Conservation (phyloP, 108 stramenopile genomes). For the Licmophora abbreviata region DNA sequence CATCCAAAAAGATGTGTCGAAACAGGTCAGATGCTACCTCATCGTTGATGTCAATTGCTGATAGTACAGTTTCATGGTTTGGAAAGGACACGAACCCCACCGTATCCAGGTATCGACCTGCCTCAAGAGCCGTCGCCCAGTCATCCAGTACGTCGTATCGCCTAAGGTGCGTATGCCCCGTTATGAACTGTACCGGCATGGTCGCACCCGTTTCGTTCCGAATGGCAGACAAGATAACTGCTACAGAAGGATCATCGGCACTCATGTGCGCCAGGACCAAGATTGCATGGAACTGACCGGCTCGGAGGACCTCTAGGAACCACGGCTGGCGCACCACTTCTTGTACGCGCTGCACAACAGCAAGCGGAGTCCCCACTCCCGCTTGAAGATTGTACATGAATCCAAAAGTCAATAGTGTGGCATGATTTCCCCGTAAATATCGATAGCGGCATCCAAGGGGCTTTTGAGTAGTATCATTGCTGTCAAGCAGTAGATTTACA, state of each 20-base stretch:
- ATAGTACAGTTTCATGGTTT: background rate
- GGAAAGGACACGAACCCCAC: constrained; percentile 66
- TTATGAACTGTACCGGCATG: constrained; percentile 74
- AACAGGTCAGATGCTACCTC: constrained; percentile 7
- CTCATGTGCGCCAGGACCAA: constrained; percentile 77
- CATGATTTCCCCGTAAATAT: constrained; percentile 34
- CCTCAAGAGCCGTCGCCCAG: constrained; percentile 39
- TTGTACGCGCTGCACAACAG: constrained; percentile 39
- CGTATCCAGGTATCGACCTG: constrained; percentile 66
- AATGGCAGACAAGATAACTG: constrained; percentile 30
- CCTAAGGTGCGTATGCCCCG: constrained; percentile 67
- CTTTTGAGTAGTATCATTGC: constrained; percentile 4
- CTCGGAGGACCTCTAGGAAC: constrained; percentile 39
- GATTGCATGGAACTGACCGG: constrained; percentile 48
- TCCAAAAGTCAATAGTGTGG: constrained; percentile 53
- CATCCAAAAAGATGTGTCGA: constrained; percentile 39
- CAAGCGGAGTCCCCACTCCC: constrained; percentile 5
- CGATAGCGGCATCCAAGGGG: constrained; percentile 1
- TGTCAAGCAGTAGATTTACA: no score
- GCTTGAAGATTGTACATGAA: constrained; percentile 65
- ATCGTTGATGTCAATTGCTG: background rate
- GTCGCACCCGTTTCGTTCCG: constrained; percentile 29
- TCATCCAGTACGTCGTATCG: constrained; percentile 25
- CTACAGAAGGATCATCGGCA: constrained; percentile 40
- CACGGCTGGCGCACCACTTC: constrained; percentile 41